Conservation (phyloP, 345 rosid species). For the Alliaria petiolata region DNA sequence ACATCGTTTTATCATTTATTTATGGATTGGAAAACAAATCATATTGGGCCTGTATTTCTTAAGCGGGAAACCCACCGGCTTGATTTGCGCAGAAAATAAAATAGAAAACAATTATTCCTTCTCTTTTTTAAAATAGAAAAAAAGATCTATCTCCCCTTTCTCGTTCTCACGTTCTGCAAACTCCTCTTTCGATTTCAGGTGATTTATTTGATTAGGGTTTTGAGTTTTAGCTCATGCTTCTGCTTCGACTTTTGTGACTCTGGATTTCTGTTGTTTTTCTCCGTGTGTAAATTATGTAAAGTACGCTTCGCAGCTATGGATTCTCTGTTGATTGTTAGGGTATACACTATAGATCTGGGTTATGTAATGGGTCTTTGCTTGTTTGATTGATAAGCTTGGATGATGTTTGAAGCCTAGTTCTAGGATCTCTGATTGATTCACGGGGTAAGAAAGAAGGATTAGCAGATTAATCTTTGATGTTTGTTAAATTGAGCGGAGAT, state of each 20-base stretch:
- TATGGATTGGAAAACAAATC: neutral
- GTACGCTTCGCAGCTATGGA: neutral
- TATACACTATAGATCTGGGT: conserved; percentile 8
- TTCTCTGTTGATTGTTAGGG: neutral
- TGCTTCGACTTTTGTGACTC: neutral
- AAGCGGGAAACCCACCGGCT: neutral
- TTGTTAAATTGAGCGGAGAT: neutral
- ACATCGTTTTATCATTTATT: neutral
- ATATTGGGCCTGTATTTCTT: conserved; percentile 19
- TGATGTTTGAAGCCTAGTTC: neutral
- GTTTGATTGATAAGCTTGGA: neutral
- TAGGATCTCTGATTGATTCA: neutral
- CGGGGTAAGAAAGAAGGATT: neutral
- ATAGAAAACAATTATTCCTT: neutral
- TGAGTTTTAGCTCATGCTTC: conserved; percentile 4
- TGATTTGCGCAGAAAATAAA: neutral
- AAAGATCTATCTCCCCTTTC: neutral
- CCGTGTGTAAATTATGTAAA: neutral
- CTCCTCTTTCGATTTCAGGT: conserved; percentile 33
- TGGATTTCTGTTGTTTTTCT: neutral
- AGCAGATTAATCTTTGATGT: neutral
- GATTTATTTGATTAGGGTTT: conserved; percentile 30
- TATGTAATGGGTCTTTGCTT: neutral
- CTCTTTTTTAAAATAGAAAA: neutral
- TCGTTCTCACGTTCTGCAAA: conserved; percentile 18